Evolutionary conservation across 2,329 filamentous ascomycete species (phyloP).

Genomic region (Fusarium pseudonygamai): DNA sequence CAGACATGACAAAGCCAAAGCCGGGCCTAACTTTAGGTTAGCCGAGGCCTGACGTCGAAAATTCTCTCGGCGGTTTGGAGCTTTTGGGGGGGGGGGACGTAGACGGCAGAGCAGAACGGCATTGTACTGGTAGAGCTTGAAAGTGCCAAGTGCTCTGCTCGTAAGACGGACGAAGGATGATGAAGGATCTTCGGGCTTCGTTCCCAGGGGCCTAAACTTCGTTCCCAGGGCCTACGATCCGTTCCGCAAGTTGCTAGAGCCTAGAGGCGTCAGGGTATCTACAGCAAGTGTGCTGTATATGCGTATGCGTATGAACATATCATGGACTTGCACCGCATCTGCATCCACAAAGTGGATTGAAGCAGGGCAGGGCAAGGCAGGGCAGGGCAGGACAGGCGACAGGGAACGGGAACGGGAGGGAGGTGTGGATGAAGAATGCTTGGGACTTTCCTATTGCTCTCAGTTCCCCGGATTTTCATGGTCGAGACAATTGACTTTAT

Average conservation of each 20-base stretch:
- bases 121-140: background rate
- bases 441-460: constrained; percentile 25
- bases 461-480: constrained; percentile 36
- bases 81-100: background rate
- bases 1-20: background rate
- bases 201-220: constrained; percentile 15
- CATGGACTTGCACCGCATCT: constrained; percentile 8
- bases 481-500: constrained; percentile 22
- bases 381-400: background rate
- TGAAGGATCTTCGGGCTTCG: constrained; percentile 26
- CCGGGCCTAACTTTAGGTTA: background rate
- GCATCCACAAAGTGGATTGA: constrained; percentile 28
- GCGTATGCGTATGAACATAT: background rate
- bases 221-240: constrained; percentile 25
- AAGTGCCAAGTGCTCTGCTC: background rate
- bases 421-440: constrained; percentile 16
- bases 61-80: background rate
- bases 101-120: constrained; percentile 15
- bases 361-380: background rate
- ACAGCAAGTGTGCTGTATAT: background rate
- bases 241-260: constrained; percentile 14
- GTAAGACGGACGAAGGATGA: background rate
- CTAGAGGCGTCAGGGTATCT: background rate
- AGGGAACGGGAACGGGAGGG: constrained; percentile 4
- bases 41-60: constrained; percentile 21